phyloP scores from a whole-genome alignment of 2,329 filamentous ascomycete genomes.

The Scedosporium dehoogii region DNA sequence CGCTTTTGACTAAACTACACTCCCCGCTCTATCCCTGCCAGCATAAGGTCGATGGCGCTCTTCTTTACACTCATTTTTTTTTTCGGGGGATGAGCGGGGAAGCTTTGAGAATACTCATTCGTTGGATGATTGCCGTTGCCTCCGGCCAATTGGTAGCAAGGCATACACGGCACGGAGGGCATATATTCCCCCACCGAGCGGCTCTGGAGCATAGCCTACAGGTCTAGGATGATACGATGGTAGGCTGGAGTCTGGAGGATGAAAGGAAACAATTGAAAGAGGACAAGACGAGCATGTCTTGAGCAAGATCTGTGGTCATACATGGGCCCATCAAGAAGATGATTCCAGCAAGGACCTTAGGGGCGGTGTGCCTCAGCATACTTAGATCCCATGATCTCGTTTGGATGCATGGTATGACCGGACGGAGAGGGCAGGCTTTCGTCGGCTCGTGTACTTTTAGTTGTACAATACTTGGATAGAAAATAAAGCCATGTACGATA shows the following conservation, averaged over 20 bases:
- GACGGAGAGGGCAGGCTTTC: background rate
- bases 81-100: background rate
- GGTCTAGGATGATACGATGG: background rate
- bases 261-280: too few relatives aligned
- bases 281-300: too few relatives aligned
- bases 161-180: background rate
- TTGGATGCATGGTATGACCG: background rate
- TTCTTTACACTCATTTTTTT: background rate
- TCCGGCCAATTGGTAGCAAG: background rate
- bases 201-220: background rate
- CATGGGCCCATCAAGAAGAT: too few relatives aligned
- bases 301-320: too few relatives aligned
- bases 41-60: background rate
- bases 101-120: background rate
- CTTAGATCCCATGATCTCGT: background rate
- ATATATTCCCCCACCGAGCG: background rate
- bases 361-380: too few relatives aligned
- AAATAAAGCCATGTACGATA: background rate
- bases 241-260: too few relatives aligned
- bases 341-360: too few relatives aligned
- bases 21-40: background rate
- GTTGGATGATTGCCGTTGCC: background rate
- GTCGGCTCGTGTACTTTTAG: background rate
- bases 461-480: background rate
- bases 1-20: background rate